Evolutionary conservation across 495 filamentous ascomycete genomes (phyloP).

Genomic region (Xylaria venustula): DNA sequence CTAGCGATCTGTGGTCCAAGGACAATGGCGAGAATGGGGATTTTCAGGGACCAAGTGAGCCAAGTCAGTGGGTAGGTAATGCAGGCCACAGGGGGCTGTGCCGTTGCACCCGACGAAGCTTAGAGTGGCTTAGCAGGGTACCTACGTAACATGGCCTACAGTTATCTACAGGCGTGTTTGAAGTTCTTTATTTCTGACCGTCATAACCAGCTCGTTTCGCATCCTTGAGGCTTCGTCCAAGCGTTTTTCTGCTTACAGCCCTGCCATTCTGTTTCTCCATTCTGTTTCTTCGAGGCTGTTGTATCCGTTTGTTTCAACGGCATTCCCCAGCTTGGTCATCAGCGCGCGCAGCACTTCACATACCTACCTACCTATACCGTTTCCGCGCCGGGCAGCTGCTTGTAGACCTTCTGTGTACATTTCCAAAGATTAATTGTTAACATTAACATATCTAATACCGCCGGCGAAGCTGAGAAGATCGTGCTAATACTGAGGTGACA

Average conservation of each 20-base stretch:
- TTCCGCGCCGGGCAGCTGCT: background rate
- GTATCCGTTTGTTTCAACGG: constrained; percentile 4
- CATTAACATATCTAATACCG: background rate
- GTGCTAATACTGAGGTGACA: constrained; percentile 6
- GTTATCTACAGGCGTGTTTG: no score
- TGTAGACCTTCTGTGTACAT: background rate
- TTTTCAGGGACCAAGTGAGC: background rate
- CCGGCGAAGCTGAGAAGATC: background rate
- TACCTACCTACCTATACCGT: background rate
- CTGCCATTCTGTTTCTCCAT: background rate
- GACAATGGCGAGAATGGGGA: background rate
- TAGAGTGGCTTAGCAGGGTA: constrained; percentile 15
- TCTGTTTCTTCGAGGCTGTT: background rate
- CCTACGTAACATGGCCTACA: background rate
- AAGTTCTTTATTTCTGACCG: constrained; percentile 4
- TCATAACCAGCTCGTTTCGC: background rate
- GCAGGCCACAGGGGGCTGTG: background rate
- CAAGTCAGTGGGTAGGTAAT: background rate
- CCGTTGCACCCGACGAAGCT: constrained; percentile 22
- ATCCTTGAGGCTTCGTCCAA: background rate
- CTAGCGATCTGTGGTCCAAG: background rate
- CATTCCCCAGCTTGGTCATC: background rate
- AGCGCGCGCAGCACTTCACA: background rate
- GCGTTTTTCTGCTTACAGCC: constrained; percentile 3
- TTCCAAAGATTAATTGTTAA: background rate